Base-by-base conservation (phyloP, 495 filamentous ascomycete species). In the Glarea lozoyensis region DNA sequence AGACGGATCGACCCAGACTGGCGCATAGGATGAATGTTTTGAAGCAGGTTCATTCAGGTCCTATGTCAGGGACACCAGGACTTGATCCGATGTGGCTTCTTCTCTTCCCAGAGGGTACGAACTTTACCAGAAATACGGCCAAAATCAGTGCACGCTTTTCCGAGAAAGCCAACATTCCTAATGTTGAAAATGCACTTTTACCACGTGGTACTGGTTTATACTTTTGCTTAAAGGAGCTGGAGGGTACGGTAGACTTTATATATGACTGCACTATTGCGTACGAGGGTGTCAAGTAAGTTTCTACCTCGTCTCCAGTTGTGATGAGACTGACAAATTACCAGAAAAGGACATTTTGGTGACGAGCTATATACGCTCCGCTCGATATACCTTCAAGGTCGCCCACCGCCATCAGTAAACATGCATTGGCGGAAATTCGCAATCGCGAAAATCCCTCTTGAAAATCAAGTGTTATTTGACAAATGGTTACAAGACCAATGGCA, bases 251-350 rank as follows among this genome's bases (percentile, higher is more conserved):
- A 5, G 80, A 87, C 9, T 89, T 81, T 55, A 71, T 90, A 16
- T 92, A 92, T 57, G 86, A 92, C 57, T 89, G 86, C 57, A 92
- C 86, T 0, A 72, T 92, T 15, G 83, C 82, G 6, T 92, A 92
- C 59, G 86, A 87, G 60, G 86, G 86, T 17, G 69, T 92, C 21
- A 76, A 77, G 78, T 85, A 62, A 66, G 78, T 76, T 36, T 25
- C 11, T 23, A 7, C 19, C 19, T 17, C 16, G 32, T 0, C 15
- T 21, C 18, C n/a, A n/a, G n/a, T 32, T 40, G 3, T 16, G 6
- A 4, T 3, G 16, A 19, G 40, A 23, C 34, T 40, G 20, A 53
- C 38, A 48, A 22, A 50, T 13, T 13, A 47, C 37, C 42, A 84
- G 82, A 2, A 73, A 75, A 12, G 83, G 79, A 19, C 57, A 78